A percentile compares a stretch with the other conserved stretches of the same genome.
phyloP scores from a whole-genome alignment of 1,139 yeast genomes.

The Zhuliangozyma blackwelliae region DNA sequence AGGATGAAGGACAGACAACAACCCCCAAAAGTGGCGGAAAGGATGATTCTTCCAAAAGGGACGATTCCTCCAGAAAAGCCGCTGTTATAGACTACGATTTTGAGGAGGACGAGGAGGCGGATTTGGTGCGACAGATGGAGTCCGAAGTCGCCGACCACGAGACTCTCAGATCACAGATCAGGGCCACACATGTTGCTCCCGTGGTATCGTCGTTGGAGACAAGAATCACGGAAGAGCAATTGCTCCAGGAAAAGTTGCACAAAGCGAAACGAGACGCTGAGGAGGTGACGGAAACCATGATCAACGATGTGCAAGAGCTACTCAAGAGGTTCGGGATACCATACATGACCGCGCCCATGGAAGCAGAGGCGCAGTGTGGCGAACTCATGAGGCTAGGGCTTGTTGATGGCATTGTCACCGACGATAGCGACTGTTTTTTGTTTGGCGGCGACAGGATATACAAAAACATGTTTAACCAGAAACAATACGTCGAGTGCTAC shows the following conservation, averaged over 20 bases:
- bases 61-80: slow-evolving; percentile 25
- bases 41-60: slow-evolving; percentile 21
- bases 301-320: slow-evolving; percentile 84
- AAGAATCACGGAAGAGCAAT: slow-evolving; percentile 47
- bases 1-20: too few relatives aligned
- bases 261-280: slow-evolving; percentile 84
- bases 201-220: slow-evolving; percentile 21
- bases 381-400: slow-evolving; percentile 58
- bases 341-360: slow-evolving; percentile 92
- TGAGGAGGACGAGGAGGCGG: slow-evolving; percentile 74
- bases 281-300: slow-evolving; percentile 83
- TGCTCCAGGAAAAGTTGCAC: slow-evolving; percentile 54
- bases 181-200: slow-evolving; percentile 21
- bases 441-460: slow-evolving; percentile 87
- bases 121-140: slow-evolving; percentile 54
- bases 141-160: slow-evolving; percentile 73
- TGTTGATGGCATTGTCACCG: slow-evolving; percentile 95
- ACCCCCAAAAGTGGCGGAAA: too few relatives aligned
- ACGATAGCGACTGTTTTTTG: slow-evolving; percentile 93
- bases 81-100: slow-evolving; percentile 54
- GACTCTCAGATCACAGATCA: slow-evolving; percentile 50
- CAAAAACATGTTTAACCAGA: slow-evolving; percentile 92
- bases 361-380: slow-evolving; percentile 98
- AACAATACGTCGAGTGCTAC: slow-evolving; percentile 88
- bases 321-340: slow-evolving; percentile 89